Base-by-base conservation (phyloP, 1,284 basidiomycete species). In the Apiotrichum siamense region DNA sequence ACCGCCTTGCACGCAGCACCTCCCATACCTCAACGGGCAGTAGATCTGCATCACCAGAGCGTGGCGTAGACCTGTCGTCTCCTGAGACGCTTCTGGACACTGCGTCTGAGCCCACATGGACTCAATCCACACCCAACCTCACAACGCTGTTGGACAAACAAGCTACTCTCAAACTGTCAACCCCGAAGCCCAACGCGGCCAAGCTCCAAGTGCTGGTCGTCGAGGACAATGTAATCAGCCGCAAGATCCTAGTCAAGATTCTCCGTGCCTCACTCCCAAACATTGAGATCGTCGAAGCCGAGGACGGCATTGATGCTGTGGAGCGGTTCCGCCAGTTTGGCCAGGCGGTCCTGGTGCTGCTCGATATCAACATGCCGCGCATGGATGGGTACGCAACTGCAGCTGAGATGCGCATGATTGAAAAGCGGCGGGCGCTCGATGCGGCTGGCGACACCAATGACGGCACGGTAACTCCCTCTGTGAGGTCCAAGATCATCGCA, bases 341-440 rank as follows among this genome's bases (percentile, higher is more conserved):
- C 15, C 12, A 26, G 3, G 62, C 61, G 3, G 54, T 40, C 9
- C 62, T 66, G n/a, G 65, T 72, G 10, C 54, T 74, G 12, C 60
- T 72, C 15, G 72, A 74, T 47, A 72, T 74, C 53, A 74, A 71
- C 53, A 74, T 74, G 72, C 72, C 72, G 7, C 60, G 59, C 17
- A 69, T 70, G 62, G 69, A 74, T 54, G 72, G 72, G 7, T 74
- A 65, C 53, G 57, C 63, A 18, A 67, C 72, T 1, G 64, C 64
- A 15, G 39, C 55, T 10, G 66, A 68, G 47, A 69, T 69, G 67
- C 56, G 68, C 13, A 51, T 55, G 27, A 52, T 65, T 23, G 70
- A 73, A 47, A 60, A 60, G 46, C 45, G 40, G n/a, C 49, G 42
- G 29, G 39, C 40, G n/a, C 24, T 21, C 4, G 33, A 24, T n/a